Base-by-base conservation (phyloP, 148 eudicot genomes). In the Rhododendron molle region DNA sequence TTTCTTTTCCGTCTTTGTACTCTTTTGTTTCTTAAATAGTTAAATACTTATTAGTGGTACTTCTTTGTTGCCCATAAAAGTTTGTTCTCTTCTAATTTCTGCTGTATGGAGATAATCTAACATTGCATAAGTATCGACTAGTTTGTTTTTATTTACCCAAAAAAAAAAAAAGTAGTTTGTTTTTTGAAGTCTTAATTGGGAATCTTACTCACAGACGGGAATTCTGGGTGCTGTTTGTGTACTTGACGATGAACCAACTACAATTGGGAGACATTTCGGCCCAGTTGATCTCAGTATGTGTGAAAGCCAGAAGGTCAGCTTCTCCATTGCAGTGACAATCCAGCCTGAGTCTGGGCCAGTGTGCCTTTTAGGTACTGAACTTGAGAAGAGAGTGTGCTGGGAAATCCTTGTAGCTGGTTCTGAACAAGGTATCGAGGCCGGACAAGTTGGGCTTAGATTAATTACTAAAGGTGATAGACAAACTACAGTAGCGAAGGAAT, bases 311-410 rank as follows among this genome's bases (percentile, higher is more conserved):
- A 97, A 90, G 84, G 93, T 95, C 87, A 97, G 92, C 90, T 93
- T 95, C 88, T 97, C 98, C 7, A 87, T 93, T 74, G 91, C 95
- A 34, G 98, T 97, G 86, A 93, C 93, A 93, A 91, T 97, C 78
- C 98, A 94, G 88, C 98, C 99, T 7, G 99, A 97, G 83, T 97
- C 99, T 86, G 99, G 99, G 43, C 99, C 98, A 81, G 95, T 95
- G 83, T 95, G 96, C 89, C 96, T 95, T 28, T 87, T 97, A 52
- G 99, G 98, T 81, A 95, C 99, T 80, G 98, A 97, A 87, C 96
- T 93, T 82, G 93, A 95, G 91, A 95, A 92, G 86, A 89, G 87
- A 82, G 88, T 93, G 50, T 97, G 99, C 91, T 95, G 94, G 98
- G 99, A 97, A 92, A 91, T 97, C 86, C 89, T 97, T 77, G 98